Evolutionary conservation across 257 asterid species (phyloP).

Genomic region (Lycium barbarum): DNA sequence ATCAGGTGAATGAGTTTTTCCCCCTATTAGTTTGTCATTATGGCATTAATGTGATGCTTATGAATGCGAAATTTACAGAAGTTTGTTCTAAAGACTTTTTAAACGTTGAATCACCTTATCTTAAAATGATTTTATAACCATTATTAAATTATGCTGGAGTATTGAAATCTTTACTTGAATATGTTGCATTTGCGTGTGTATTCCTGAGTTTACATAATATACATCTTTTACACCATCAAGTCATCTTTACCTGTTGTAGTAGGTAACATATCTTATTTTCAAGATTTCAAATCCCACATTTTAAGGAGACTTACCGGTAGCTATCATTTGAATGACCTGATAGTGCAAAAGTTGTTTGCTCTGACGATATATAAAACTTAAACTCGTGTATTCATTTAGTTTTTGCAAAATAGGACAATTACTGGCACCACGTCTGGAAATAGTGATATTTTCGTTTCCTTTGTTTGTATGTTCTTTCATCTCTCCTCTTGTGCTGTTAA

Average conservation of each 20-base stretch:
- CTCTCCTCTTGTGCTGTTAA: background rate
- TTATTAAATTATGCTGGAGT: background rate
- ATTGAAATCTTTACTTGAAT: background rate
- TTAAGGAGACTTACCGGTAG: too few relatives aligned
- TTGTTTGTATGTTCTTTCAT: background rate
- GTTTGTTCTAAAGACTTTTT: background rate
- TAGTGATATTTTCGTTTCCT: background rate
- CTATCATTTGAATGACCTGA: too few relatives aligned
- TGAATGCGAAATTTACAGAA: background rate
- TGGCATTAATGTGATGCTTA: background rate
- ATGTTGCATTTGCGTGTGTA: background rate
- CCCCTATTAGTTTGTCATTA: background rate
- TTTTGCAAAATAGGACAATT: background rate
- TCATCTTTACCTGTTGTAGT: too few relatives aligned
- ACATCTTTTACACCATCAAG: too few relatives aligned
- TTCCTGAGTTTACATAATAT: too few relatives aligned
- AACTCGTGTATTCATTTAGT: background rate
- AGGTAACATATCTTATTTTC: too few relatives aligned
- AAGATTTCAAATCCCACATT: too few relatives aligned
- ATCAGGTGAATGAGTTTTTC: slow-evolving; percentile 60
- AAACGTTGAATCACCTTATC: background rate
- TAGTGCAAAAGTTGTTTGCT: too few relatives aligned
- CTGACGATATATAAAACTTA: too few relatives aligned
- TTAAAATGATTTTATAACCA: background rate
- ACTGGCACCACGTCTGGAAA: background rate